These are phyloP conservation scores for Vigna trinervia DNA, from an alignment of 306 rosid genomes.

Conservation along the genomic window DNA sequence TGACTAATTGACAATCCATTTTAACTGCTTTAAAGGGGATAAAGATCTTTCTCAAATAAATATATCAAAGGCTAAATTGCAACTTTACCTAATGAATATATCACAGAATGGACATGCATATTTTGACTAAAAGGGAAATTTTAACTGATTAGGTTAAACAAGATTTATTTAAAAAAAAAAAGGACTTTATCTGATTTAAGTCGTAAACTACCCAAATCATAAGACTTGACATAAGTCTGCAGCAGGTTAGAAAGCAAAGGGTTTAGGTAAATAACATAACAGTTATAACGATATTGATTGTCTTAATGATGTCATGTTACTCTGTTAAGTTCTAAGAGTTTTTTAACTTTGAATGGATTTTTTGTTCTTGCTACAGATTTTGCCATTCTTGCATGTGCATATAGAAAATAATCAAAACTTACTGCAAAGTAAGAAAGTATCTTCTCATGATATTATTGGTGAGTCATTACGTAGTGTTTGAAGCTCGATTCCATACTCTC, in stretches of 20 bases:
- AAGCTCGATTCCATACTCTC: too few species aligned
- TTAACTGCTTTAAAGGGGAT: not conserved
- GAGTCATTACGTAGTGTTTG: too few species aligned
- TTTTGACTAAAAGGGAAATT: too few species aligned
- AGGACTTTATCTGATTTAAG: too few species aligned
- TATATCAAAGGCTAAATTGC: too few species aligned
- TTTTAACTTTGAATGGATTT: not conserved
- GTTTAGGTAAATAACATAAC: not conserved
- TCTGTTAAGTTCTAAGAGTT: not conserved
- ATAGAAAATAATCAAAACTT: not conserved
- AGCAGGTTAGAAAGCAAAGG: not conserved
- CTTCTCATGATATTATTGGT: too few species aligned
- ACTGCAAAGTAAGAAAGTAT: not conserved
- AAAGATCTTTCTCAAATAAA: not conserved
- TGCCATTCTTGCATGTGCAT: not conserved
- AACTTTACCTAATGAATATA: too few species aligned
- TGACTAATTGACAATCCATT: too few species aligned
- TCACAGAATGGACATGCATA: too few species aligned
- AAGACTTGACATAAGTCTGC: not conserved
- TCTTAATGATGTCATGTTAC: not conserved
- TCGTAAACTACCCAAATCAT: too few species aligned
- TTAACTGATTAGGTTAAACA: too few species aligned
- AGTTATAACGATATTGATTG: not conserved
- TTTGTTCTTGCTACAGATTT: not conserved
- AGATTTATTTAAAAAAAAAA: too few species aligned